A percentile compares a stretch with the other conserved stretches of the same genome.
These are phyloP conservation scores for Salix brachista DNA, from an alignment of 345 rosid species.

Conservation along the genomic window DNA sequence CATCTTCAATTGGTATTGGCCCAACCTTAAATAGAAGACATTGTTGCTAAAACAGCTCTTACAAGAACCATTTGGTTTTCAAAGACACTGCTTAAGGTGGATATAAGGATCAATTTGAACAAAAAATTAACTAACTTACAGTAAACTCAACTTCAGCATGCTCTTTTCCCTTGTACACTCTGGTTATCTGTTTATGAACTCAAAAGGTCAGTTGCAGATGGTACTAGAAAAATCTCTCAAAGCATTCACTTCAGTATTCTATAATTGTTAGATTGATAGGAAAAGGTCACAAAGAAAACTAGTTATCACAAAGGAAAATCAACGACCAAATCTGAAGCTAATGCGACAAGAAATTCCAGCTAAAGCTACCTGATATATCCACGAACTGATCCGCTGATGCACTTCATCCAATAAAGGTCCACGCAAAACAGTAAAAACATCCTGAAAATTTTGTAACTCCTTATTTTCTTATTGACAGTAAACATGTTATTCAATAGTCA, in stretches of 20 bases:
- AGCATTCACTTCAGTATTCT: background rate
- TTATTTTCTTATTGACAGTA: background rate
- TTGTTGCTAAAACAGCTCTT: background rate
- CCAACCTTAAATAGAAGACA: conserved; percentile 52
- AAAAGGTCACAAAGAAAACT: too few relatives aligned
- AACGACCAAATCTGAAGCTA: background rate
- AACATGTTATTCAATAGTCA: background rate
- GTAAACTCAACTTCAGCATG: conserved; percentile 91
- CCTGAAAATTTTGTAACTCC: conserved; percentile 31
- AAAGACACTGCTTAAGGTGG: background rate
- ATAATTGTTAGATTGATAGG: too few relatives aligned
- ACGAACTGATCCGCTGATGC: conserved; percentile 60
- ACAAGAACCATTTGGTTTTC: background rate
- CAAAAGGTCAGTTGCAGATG: conserved; percentile 11
- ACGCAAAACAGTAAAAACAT: conserved; percentile 51
- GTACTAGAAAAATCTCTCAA: background rate
- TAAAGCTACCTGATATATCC: conserved; percentile 76
- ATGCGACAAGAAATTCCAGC: background rate
- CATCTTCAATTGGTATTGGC: conserved; percentile 83
- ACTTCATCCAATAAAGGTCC: conserved; percentile 90
- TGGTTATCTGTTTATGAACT: conserved; percentile 52
- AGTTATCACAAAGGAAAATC: background rate
- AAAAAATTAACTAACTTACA: conserved; percentile 45
- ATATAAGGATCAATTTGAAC: background rate
- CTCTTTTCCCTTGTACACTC: conserved; percentile 82